Evolutionary conservation across 257 asterid species (phyloP).

Genomic region (Przewalskia tangutica): DNA sequence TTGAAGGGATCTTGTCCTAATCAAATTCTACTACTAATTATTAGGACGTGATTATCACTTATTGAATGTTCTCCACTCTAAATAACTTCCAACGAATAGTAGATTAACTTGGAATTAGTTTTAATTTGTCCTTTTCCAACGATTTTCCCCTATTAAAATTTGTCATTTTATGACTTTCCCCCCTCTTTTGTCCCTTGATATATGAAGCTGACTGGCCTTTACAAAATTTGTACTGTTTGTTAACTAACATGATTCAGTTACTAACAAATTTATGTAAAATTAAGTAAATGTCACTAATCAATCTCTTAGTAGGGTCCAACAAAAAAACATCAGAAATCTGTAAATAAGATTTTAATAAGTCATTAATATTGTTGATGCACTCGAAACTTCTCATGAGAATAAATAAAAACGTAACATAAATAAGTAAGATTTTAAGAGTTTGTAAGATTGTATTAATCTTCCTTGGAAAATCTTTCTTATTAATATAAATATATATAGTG

Average conservation of each 20-base stretch:
- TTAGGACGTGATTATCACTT: slow-evolving; percentile 3
- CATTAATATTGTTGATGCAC: too few species aligned
- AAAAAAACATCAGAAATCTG: background rate
- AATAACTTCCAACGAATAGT: background rate
- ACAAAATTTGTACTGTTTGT: background rate
- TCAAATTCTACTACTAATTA: background rate
- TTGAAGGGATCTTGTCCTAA: background rate
- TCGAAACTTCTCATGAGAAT: too few species aligned
- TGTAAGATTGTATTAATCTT: too few species aligned
- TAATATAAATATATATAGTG: too few species aligned
- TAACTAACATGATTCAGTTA: background rate
- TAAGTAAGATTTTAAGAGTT: too few species aligned
- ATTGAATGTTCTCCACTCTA: background rate
- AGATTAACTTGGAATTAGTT: background rate
- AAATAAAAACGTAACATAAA: too few species aligned
- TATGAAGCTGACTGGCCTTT: background rate
- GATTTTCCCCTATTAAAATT: background rate
- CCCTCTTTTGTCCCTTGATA: background rate
- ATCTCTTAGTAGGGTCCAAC: background rate
- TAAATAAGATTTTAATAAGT: background rate
- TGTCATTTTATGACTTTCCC: background rate
- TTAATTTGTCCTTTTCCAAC: background rate
- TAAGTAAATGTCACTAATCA: background rate
- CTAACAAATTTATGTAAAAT: background rate
- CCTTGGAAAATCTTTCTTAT: too few species aligned